Conservation (phyloP, 495 filamentous ascomycete species). For the Aspergillus sparsus region DNA sequence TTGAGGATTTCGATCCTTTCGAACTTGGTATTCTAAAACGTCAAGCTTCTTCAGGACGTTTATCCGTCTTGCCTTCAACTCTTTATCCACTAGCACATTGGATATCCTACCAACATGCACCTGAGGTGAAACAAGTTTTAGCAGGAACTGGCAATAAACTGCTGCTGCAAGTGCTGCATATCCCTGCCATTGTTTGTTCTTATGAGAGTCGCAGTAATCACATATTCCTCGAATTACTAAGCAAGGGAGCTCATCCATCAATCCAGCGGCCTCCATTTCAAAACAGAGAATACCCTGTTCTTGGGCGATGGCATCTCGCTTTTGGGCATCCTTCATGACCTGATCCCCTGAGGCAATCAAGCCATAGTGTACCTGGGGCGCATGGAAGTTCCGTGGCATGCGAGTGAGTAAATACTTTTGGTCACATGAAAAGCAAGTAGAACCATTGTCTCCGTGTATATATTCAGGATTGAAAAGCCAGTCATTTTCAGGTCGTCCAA, state of each 20-base stretch:
- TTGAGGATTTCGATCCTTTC: conserved; percentile 42
- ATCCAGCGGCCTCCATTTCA: too few relatives aligned
- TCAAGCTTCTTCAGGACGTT: conserved; percentile 5
- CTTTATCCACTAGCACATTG: too few relatives aligned
- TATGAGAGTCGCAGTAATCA: too few relatives aligned
- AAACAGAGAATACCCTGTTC: background rate
- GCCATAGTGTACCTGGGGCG: background rate
- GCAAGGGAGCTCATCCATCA: too few relatives aligned
- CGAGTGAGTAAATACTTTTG: background rate
- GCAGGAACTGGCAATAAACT: background rate
- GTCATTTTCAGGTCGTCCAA: too few relatives aligned
- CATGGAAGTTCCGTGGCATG: background rate
- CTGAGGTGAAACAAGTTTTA: background rate
- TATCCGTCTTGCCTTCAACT: too few relatives aligned
- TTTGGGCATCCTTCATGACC: conserved; percentile 2
- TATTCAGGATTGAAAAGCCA: too few relatives aligned
- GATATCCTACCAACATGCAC: too few relatives aligned
- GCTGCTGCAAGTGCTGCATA: conserved; percentile 12
- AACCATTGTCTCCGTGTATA: too few relatives aligned
- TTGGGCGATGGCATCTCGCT: background rate
- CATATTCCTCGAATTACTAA: too few relatives aligned
- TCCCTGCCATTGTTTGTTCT: conserved; percentile 3
- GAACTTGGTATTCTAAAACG: conserved; percentile 33
- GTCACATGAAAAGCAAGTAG: background rate
- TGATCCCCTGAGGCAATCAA: background rate